Base-by-base conservation (phyloP, 2,329 filamentous ascomycete species). In the Sclerotinia spermophila region DNA sequence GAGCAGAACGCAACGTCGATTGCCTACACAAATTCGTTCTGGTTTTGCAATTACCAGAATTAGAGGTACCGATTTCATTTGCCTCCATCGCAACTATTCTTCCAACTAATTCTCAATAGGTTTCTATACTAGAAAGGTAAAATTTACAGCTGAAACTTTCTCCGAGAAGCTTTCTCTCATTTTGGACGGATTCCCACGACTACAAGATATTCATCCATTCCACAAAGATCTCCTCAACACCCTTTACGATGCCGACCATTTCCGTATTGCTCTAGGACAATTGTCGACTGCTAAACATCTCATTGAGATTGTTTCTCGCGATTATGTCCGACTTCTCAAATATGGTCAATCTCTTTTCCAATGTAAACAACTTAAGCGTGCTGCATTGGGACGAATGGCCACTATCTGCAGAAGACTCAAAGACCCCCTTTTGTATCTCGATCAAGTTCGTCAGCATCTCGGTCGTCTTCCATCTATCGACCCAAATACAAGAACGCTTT, bases 401-500 rank as follows among this genome's bases (percentile, higher is more conserved):
- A 99, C 96, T 27, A 93, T 99, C 78, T 93, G 93, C 84, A 96
- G 94, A 85, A 90, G 94, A 74, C 85, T 99, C 73, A 97, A 97
- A 83, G 96, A 99, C 77, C 93, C 96, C 69, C 87, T 99, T 65
- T 86, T 96, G 74, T 99, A 98, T 82, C 89, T 99, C 72, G 96
- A 99, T 82, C 94, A 98, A 83, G 93, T 97, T 75, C 90, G 96
- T 76, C 95, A 98, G 85, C 96, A 99, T 84, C 85, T 99, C 79
- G 96, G 95, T 73, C 94, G 96, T 91, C 89, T 99, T 75, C 96
- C 96, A 6, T 90, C 94, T n/a, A 99, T 99, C 81, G 96, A 99
- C 81, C 96, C 96, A 71, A 99, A 97, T 80, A 99, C 96, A 53
- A 87, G 96, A 77, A 99, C 96, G 1, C 89, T 99, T 59, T 86